Evolutionary conservation across 345 rosid species (phyloP).

Genomic region (Triadica sebifera): DNA sequence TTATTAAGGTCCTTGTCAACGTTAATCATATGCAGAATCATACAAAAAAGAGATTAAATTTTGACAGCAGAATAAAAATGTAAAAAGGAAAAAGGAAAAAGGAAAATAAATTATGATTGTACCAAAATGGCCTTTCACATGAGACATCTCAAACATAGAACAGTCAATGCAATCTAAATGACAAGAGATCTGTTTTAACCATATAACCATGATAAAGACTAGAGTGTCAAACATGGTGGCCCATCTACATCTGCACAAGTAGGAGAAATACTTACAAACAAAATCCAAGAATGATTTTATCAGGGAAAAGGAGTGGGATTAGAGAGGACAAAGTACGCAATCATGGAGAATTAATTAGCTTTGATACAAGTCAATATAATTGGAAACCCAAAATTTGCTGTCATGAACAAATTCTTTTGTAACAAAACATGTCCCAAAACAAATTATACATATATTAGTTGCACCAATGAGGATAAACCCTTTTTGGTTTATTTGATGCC

Average conservation of each 20-base stretch:
- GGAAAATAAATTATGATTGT: not conserved
- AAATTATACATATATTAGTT: not conserved
- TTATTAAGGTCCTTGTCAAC: too few relatives aligned
- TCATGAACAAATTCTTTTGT: not conserved
- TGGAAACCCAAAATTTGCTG: not conserved
- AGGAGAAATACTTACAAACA: not conserved
- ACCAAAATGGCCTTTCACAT: not conserved
- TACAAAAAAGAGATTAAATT: too few relatives aligned
- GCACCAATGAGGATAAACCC: not conserved
- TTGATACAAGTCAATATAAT: not conserved
- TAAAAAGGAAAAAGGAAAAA: not conserved
- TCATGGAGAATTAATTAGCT: not conserved
- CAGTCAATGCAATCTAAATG: not conserved
- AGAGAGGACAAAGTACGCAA: not conserved
- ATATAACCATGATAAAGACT: not conserved
- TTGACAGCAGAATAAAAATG: not conserved
- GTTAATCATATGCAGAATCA: too few relatives aligned
- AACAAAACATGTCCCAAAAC: not conserved
- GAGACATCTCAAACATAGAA: conserved; percentile 2
- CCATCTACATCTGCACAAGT: conserved; percentile 3
- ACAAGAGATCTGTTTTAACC: not conserved
- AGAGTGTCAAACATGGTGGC: conserved; percentile 12
- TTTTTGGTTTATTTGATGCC: not conserved
- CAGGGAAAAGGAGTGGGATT: not conserved
- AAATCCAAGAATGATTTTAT: conserved; percentile 8